A percentile compares a stretch with the other conserved stretches of the same genome.
Conservation (phyloP, 768 basidiomycete species). For the Termitomyces sp. region DNA sequence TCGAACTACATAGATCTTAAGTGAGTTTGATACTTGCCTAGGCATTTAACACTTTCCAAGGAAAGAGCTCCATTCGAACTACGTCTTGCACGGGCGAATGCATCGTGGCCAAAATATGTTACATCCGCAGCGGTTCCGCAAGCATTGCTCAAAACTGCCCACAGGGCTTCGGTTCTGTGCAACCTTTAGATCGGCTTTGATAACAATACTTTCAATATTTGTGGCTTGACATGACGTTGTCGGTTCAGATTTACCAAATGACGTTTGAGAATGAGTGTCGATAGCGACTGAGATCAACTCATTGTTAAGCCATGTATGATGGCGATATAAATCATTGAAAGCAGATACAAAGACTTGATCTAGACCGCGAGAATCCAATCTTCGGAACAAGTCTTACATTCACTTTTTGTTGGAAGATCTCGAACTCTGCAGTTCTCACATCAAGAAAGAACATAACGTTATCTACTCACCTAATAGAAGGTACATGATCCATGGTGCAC, state of each 20-base stretch:
- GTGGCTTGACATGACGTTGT: not conserved
- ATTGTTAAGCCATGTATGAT: too few relatives aligned
- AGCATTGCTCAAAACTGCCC: constrained; percentile 55
- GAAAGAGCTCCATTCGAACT: constrained; percentile 56
- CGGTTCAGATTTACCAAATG: not conserved
- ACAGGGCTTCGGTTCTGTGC: constrained; percentile 55
- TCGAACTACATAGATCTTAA: not conserved
- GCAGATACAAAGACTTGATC: too few relatives aligned
- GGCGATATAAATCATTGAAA: too few relatives aligned
- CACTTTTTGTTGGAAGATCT: too few relatives aligned
- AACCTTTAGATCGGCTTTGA: constrained; percentile 14
- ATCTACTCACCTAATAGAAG: too few relatives aligned
- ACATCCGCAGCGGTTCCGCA: constrained; percentile 70
- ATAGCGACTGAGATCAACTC: not conserved
- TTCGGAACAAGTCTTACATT: too few relatives aligned
- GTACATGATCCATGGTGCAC: too few relatives aligned
- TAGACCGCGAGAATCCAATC: too few relatives aligned
- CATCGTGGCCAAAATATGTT: constrained; percentile 64
- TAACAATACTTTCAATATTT: not conserved
- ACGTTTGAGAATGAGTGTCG: not conserved
- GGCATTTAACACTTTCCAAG: constrained; percentile 67
- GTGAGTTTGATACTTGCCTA: constrained; percentile 17
- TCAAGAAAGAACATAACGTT: too few relatives aligned
- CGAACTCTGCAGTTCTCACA: too few relatives aligned
- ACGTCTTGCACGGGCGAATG: constrained; percentile 57